These are phyloP conservation scores for Candida loeiensis DNA, from an alignment of 805 yeast genomes.

Conservation along the genomic window DNA sequence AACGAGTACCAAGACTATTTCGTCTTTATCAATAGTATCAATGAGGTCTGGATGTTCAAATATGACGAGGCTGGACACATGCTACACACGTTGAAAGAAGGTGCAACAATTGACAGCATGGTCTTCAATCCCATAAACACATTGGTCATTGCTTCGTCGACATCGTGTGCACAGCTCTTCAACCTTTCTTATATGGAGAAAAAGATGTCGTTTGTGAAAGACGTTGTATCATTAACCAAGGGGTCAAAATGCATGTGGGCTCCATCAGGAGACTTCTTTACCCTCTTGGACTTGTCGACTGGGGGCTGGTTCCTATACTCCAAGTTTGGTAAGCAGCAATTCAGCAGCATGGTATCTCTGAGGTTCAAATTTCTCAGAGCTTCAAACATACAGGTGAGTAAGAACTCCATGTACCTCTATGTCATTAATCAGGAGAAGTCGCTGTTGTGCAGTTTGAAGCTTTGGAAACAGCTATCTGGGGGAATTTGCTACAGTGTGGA, in stretches of 20 bases:
- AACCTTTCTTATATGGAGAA: neutral
- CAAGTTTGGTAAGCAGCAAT: slow-evolving; percentile 31
- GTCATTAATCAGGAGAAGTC: slow-evolving; percentile 15
- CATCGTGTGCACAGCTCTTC: neutral
- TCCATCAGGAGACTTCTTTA: slow-evolving; percentile 33
- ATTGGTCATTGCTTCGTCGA: slow-evolving; percentile 13
- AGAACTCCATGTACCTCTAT: slow-evolving; percentile 22
- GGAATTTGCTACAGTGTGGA: slow-evolving; percentile 23
- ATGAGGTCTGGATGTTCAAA: slow-evolving; percentile 22
- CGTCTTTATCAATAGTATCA: slow-evolving; percentile 24
- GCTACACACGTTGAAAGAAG: slow-evolving; percentile 13
- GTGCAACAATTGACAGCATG: slow-evolving; percentile 7
- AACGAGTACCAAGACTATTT: slow-evolving; percentile 25
- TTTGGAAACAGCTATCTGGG: slow-evolving; percentile 12
- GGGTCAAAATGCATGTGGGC: slow-evolving; percentile 26
- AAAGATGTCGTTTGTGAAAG: neutral
- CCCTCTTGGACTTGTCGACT: slow-evolving; percentile 15
- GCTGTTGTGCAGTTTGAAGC: slow-evolving; percentile 21
- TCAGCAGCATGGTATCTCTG: slow-evolving; percentile 19
- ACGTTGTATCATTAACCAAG: neutral
- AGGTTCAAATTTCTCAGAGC: slow-evolving; percentile 23
- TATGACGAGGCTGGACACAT: slow-evolving; percentile 1
- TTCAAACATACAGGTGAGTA: slow-evolving; percentile 21
- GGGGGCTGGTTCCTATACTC: slow-evolving; percentile 32
- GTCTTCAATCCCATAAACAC: slow-evolving; percentile 24